phyloP scores from a whole-genome alignment of 495 filamentous ascomycete species.

The Penicillium chermesinum region DNA sequence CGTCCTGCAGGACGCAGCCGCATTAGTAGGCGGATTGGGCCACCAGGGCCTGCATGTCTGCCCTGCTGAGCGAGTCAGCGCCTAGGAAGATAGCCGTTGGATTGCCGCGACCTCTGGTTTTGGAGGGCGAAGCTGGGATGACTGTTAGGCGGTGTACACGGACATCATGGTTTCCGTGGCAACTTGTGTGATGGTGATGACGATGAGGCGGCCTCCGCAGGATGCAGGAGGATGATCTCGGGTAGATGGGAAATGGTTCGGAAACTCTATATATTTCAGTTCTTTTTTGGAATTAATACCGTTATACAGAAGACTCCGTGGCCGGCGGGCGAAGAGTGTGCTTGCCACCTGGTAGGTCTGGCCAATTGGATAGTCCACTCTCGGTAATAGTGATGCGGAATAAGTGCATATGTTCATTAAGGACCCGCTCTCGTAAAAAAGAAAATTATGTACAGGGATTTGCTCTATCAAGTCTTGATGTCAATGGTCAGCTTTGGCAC shows the following conservation, averaged over 20 bases:
- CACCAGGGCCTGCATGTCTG: slow-evolving; percentile 6
- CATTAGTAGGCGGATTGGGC: slow-evolving; percentile 2
- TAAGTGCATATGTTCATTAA: neutral
- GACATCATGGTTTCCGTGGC: neutral
- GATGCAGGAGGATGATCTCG: no score
- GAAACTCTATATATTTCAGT: no score
- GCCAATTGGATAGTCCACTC: no score
- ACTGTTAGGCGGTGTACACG: slow-evolving; percentile 2
- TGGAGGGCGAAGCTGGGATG: slow-evolving; percentile 1
- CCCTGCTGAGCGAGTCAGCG: neutral
- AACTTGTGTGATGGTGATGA: slow-evolving; percentile 1
- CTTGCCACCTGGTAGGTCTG: no score
- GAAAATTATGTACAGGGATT: slow-evolving; percentile 6
- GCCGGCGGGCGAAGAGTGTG: no score
- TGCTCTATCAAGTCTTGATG: slow-evolving; percentile 17
- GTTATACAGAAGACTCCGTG: no score
- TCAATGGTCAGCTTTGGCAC: slow-evolving; percentile 29
- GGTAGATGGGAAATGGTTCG: no score
- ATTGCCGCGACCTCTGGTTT: slow-evolving; percentile 1
- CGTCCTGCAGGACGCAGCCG: slow-evolving; percentile 7
- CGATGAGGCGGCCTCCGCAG: no score
- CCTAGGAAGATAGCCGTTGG: slow-evolving; percentile 7
- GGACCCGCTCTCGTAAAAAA: neutral
- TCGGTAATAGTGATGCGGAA: neutral
- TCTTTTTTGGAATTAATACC: no score